phyloP scores from a whole-genome alignment of 441 rosid species.

The Pelargonium myrrhifolium region DNA sequence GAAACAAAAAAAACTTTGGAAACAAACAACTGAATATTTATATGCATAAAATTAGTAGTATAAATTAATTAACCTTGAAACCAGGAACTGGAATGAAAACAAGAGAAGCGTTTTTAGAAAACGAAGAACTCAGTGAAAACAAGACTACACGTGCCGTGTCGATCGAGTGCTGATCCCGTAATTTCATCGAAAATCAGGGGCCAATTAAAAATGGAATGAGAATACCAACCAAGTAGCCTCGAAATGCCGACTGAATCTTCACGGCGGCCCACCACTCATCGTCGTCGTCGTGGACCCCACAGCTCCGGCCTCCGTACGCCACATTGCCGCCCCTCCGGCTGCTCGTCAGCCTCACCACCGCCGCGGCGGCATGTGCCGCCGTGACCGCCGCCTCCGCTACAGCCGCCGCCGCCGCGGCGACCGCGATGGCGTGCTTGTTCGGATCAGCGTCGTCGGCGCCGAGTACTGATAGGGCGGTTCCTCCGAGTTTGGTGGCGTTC shows the following conservation, averaged over 20 bases:
- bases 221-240: conserved; percentile 70
- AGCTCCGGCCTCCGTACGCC: no score
- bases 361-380: conserved; percentile 69
- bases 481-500: conserved; percentile 10
- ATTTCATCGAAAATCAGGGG: no score
- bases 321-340: conserved; percentile 46
- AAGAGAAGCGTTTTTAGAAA: no score
- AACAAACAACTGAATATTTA: no score
- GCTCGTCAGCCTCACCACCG: conserved; percentile 56
- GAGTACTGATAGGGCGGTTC: not conserved
- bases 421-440: conserved; percentile 53
- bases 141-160: no score
- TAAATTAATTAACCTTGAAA: no score
- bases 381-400: conserved; percentile 66
- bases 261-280: conserved; percentile 41
- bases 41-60: no score
- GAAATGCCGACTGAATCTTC: conserved; percentile 74
- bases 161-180: no score
- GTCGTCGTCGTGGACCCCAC: conserved; percentile 22
- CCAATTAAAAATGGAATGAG: no score
- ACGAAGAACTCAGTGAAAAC: no score
- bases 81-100: no score
- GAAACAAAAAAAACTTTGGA: not conserved
- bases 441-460: conserved; percentile 28
- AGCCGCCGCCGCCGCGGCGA: conserved; percentile 69